A percentile compares a stretch with the other conserved stretches of the same genome.
These are phyloP conservation scores for Kuraishia hungarica DNA, from an alignment of 805 yeast genomes.

Conservation along the genomic window DNA sequence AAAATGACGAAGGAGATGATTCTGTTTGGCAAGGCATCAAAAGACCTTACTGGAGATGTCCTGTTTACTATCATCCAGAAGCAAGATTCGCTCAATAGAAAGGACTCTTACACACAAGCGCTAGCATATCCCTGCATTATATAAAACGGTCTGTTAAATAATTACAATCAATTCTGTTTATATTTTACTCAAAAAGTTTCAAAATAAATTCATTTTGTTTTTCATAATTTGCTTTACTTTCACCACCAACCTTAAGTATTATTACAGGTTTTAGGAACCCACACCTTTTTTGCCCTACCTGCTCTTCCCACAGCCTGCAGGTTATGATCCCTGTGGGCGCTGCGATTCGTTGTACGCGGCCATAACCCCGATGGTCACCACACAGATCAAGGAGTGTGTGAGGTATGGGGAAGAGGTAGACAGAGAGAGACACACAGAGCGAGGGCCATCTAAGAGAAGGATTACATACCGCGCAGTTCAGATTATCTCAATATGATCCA, in stretches of 20 bases:
- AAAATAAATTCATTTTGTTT: too few species aligned
- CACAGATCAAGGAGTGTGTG: neutral
- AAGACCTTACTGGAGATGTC: conserved; percentile 62
- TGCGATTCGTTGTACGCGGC: neutral
- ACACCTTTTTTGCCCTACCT: too few species aligned
- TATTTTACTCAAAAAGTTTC: too few species aligned
- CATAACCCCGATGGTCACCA: neutral
- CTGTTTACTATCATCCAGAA: conserved; percentile 60
- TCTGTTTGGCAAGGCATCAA: conserved; percentile 57
- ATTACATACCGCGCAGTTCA: too few species aligned
- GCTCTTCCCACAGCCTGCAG: neutral
- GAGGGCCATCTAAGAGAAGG: too few species aligned
- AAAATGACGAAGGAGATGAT: conserved; percentile 23
- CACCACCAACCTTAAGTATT: too few species aligned
- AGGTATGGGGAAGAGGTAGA: too few species aligned
- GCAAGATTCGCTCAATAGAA: conserved; percentile 32
- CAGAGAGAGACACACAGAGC: too few species aligned
- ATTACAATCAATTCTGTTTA: neutral
- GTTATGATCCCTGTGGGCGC: neutral
- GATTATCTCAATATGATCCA: too few species aligned
- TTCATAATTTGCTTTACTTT: too few species aligned
- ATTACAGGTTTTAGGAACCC: too few species aligned
- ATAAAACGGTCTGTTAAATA: neutral
- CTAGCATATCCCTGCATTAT: neutral
- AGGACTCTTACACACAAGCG: neutral